Percentiles rank a stretch among this genome's conserved stretches.
These are phyloP conservation scores for Calcarisporium arbuscula DNA, from an alignment of 2,329 filamentous ascomycete species.

Conservation along the genomic window DNA sequence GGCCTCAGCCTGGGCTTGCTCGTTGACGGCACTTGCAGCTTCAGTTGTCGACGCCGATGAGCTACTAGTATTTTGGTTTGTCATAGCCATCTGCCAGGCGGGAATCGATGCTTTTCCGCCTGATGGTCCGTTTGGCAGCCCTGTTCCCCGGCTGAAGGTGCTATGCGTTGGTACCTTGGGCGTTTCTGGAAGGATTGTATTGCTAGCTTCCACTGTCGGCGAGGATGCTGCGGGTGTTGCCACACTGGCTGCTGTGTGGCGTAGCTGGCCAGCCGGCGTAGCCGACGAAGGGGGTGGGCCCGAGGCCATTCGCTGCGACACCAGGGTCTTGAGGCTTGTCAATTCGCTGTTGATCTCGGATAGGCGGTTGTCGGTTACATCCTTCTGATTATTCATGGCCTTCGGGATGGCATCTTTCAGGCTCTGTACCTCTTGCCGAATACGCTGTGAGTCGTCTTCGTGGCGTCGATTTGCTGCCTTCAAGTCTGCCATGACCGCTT, in stretches of 20 bases:
- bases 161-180: slow-evolving; percentile 24
- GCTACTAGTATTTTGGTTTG: slow-evolving; percentile 41
- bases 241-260: slow-evolving; percentile 15
- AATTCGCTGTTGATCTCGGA: slow-evolving; percentile 83
- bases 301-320: slow-evolving; percentile 56
- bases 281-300: slow-evolving; percentile 19
- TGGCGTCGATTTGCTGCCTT: slow-evolving; percentile 75
- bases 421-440: slow-evolving; percentile 78
- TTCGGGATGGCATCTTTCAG: slow-evolving; percentile 83
- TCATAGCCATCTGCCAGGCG: slow-evolving; percentile 71
- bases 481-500: slow-evolving; percentile 72
- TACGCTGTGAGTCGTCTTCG: slow-evolving; percentile 80
- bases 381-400: slow-evolving; percentile 82
- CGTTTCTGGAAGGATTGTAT: slow-evolving; percentile 16
- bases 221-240: slow-evolving; percentile 18
- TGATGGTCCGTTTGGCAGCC: slow-evolving; percentile 31
- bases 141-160: slow-evolving; percentile 24
- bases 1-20: slow-evolving; percentile 6
- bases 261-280: slow-evolving; percentile 15
- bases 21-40: slow-evolving; percentile 18
- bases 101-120: slow-evolving; percentile 63
- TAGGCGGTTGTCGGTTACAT: slow-evolving; percentile 71
- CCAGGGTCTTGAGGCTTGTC: slow-evolving; percentile 84
- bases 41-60: slow-evolving; percentile 20
- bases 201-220: slow-evolving; percentile 7